Evolutionary conservation across 106 monocot genomes (phyloP).

Genomic region (Alisma plantagoaquatica): DNA sequence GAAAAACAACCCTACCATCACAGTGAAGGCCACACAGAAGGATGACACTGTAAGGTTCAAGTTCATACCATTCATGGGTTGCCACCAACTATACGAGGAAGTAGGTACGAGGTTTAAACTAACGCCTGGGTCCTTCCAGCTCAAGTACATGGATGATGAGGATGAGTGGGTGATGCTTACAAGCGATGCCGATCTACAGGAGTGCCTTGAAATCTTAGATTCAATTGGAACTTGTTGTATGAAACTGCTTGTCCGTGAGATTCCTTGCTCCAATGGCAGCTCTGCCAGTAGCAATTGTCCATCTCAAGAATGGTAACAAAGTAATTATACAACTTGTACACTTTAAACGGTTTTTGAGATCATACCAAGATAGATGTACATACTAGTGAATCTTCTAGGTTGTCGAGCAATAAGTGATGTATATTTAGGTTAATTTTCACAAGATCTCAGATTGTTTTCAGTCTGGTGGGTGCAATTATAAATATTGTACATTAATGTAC

Average conservation of each 20-base stretch:
- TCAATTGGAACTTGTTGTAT: conserved; percentile 24
- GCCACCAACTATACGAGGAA: conserved; percentile 42
- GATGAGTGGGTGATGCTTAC: conserved; percentile 78
- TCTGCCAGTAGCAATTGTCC: conserved; percentile 51
- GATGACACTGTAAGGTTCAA: conserved; percentile 82
- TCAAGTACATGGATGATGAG: conserved; percentile 88
- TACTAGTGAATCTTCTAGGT: no score
- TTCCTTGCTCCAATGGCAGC: conserved; percentile 19
- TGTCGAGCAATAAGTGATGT: no score
- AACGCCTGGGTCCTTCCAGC: conserved; percentile 45
- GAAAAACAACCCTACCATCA: conserved; percentile 12
- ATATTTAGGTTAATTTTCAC: no score
- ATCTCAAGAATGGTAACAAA: no score
- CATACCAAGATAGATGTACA: no score
- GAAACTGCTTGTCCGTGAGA: conserved; percentile 52
- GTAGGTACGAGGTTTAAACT: conserved; percentile 56
- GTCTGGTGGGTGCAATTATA: no score
- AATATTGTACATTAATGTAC: no score
- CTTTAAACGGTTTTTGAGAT: no score
- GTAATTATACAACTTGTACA: no score
- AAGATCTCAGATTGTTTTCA: no score
- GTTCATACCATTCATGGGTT: conserved; percentile 40
- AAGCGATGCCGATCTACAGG: conserved; percentile 49
- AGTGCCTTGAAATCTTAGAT: conserved; percentile 67
- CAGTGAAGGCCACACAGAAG: conserved; percentile 71